These are phyloP conservation scores for Taphrina betulina DNA, from an alignment of 1,139 yeast genomes.

Conservation along the genomic window DNA sequence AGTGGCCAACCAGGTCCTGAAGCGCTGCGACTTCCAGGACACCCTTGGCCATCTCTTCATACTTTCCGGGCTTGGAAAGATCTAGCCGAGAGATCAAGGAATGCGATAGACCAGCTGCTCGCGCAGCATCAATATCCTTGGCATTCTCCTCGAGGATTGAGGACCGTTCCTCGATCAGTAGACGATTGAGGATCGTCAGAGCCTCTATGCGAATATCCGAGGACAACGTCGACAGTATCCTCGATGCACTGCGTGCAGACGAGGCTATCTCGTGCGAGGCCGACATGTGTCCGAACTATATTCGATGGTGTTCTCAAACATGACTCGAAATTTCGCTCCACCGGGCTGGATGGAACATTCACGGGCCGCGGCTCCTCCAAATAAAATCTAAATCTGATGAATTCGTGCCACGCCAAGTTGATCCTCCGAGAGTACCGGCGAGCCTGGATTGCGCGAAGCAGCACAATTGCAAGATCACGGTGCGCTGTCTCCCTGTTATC, in stretches of 20 bases:
- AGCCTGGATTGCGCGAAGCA: too few species aligned
- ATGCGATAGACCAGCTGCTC: conserved; percentile 50
- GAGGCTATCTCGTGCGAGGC: conserved; percentile 15
- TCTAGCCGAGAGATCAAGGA: conserved; percentile 82
- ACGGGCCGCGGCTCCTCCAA: too few species aligned
- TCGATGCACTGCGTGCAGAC: conserved; percentile 21
- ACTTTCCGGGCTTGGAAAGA: conserved; percentile 75
- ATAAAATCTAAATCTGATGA: too few species aligned
- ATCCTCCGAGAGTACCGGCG: too few species aligned
- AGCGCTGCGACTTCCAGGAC: conserved; percentile 83
- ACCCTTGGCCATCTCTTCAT: conserved; percentile 91
- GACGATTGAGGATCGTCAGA: conserved; percentile 67
- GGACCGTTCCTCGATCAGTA: conserved; percentile 57
- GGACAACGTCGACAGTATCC: conserved; percentile 39
- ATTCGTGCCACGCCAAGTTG: too few species aligned
- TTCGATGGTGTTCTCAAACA: too few species aligned
- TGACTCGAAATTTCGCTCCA: too few species aligned
- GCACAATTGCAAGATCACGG: too few species aligned
- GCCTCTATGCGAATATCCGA: conserved; percentile 74
- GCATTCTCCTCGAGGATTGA: conserved; percentile 69
- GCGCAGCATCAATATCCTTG: conserved; percentile 71
- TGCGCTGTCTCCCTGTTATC: too few species aligned
- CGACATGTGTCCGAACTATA: too few species aligned
- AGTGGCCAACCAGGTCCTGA: conserved; percentile 86
- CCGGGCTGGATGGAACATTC: too few species aligned